These are phyloP conservation scores for Aleurites moluccanus DNA, from an alignment of 441 rosid species.

Conservation along the genomic window DNA sequence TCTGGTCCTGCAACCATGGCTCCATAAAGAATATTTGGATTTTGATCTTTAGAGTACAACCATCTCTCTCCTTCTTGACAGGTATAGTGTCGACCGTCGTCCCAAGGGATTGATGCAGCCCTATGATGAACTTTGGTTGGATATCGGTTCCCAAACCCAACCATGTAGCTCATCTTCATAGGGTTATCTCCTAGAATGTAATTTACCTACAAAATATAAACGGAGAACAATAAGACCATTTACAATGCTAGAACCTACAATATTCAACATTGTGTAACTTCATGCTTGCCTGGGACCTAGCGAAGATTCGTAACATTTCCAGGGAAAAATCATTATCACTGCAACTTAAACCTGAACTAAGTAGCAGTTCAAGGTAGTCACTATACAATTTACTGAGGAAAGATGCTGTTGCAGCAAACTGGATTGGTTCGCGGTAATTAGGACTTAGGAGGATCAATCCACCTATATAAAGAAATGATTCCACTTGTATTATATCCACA, in stretches of 20 bases:
- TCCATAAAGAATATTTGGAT: conserved; percentile 74
- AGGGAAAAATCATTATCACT: conserved; percentile 30
- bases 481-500: too few relatives aligned
- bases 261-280: conserved; percentile 14
- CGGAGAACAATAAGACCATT: background rate
- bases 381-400: conserved; percentile 55
- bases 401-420: conserved; percentile 56
- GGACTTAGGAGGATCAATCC: conserved; percentile 55
- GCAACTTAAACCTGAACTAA: conserved; percentile 34
- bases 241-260: background rate
- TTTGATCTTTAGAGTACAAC: conserved; percentile 59
- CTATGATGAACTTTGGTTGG: conserved; percentile 87
- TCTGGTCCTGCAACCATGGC: conserved; percentile 94
- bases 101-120: conserved; percentile 72
- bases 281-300: conserved; percentile 48
- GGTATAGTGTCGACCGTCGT: conserved; percentile 52
- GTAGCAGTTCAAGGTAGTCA: conserved; percentile 51
- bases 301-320: conserved; percentile 41
- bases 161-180: conserved; percentile 90
- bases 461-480: conserved; percentile 32
- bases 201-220: conserved; percentile 44
- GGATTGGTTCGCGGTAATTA: conserved; percentile 35
- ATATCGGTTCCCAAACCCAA: conserved; percentile 82
- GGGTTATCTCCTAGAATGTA: conserved; percentile 95
- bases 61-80: conserved; percentile 46